Evolutionary conservation across 2,329 filamentous ascomycete genomes (phyloP), one percentile per base, ranked within the genome.

Genomic region (Verticillium alfalfae): DNA sequence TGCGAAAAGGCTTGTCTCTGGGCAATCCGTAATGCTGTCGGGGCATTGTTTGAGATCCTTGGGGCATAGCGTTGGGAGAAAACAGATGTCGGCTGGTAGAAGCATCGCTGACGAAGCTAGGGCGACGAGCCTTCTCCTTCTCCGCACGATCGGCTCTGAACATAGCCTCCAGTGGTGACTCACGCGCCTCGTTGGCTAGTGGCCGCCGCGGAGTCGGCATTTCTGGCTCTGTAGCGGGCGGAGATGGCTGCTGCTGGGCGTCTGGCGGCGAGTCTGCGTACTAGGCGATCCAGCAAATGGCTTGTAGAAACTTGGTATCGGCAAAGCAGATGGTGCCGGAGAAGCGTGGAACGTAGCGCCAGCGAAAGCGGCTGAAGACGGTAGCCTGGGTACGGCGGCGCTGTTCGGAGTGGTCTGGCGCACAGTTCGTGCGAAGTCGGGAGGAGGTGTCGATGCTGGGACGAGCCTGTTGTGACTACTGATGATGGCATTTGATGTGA

Each of bases 261-360:
- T 67, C 81, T 52, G n/a, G 18, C 10, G 45, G 45, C 45, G 45
- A 13, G 64, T 79, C 72, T 67, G 62, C 58, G 78, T 41, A 7
- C 45, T 57, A 6, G 83, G 85, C 3, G 88, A 88, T 62, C 90
- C 88, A 3, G 88, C 88, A 13, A 91, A 82, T 0, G 91, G 88
- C 69, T 90, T 93, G 34, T 81, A 85, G 73, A 97, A 97, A 70
- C 90, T 96, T 12, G 95, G 95, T 62, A 97, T 90, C 0, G 95
- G 95, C 37, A 99, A 81, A 31, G 92, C 88, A 9, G 93, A 96
- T 0, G 95, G 90, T 1, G 93, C 94, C 22, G 95, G 95, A 9
- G 95, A 98, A 49, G 93, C 91, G 75, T 97, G 93, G 74, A 98
- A 99, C 5, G 93, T 96, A 38, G 94, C 90, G 15, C 94, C 95